Conservation (phyloP, 148 eudicot genomes). For the Drosera capensis region DNA sequence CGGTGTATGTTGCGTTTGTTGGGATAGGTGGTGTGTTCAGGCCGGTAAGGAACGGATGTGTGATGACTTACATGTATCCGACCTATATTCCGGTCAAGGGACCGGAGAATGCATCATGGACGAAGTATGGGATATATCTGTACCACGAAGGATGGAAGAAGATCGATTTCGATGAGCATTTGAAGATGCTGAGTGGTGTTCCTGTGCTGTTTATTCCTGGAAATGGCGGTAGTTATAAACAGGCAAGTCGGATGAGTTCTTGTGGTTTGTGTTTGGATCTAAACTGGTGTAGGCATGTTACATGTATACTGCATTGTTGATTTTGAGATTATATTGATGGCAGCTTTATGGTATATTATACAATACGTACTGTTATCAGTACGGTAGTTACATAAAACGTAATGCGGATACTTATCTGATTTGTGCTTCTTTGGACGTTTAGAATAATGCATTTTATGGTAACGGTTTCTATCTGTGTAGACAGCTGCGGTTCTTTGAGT, state of each 20-base stretch:
- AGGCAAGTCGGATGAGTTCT: conserved; percentile 68
- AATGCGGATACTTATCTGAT: too few species aligned
- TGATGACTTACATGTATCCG: conserved; percentile 95
- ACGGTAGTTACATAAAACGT: too few species aligned
- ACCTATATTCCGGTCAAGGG: conserved; percentile 70
- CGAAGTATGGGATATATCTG: conserved; percentile 66
- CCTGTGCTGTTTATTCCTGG: conserved; percentile 87
- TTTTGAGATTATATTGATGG: too few species aligned
- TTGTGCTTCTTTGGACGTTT: too few species aligned
- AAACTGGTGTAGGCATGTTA: neutral
- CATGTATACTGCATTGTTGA: too few species aligned
- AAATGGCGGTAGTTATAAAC: conserved; percentile 91
- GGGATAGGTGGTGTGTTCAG: conserved; percentile 45
- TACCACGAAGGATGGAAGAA: conserved; percentile 96
- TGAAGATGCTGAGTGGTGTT: conserved; percentile 63
- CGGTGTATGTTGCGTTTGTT: conserved; percentile 24
- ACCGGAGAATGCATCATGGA: conserved; percentile 44
- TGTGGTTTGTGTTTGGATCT: neutral
- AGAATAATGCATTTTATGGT: too few species aligned
- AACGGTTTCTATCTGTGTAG: too few species aligned
- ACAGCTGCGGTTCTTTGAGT: too few species aligned
- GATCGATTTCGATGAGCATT: conserved; percentile 64
- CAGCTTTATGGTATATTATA: too few species aligned
- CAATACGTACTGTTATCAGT: too few species aligned
- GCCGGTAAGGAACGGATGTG: conserved; percentile 68